Base-by-base conservation (phyloP, 495 filamentous ascomycete species). In the Penicillium flavigenum region DNA sequence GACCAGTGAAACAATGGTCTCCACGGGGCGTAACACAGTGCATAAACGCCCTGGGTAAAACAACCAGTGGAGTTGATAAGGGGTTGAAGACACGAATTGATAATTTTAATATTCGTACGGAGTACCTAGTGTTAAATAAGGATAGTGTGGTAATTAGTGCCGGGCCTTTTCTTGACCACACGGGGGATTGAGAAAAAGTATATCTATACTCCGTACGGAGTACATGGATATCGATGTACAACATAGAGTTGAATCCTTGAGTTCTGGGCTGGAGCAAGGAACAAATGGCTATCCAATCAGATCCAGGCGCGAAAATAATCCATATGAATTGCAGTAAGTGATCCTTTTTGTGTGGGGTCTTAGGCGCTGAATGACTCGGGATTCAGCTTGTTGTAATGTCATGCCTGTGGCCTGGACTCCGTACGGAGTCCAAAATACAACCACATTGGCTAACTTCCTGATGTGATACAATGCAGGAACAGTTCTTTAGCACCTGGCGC, bases 381-480 rank as follows among this genome's bases (percentile, higher is more conserved):
- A 41, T 29, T 51, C 19, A 51, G 22, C 31, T 22, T 20, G 20
- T 1, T 26, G 32, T 26, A n/a, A 7, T 2, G 6, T 8, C n/a
- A 39, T 39, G n/a, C 2, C 16, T n/a, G n/a, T 39, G 36, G 16
- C 7, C 7, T 39, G 6, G n/a, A 17, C n/a, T 6, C n/a, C n/a
- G 7, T 17, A 39, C 14, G 6, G 6, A n/a, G 27, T 9, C 14
- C 29, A 32, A 29, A 20, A 29, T 38, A 42, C 51, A 43, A 31
- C 31, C 20, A 47, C 7, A 56, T 62, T 64, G 55, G 55, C 31
- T 20, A 14, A 12, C 38, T n/a, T 39, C 32, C 42, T 36, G 43
- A 58, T 48, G 54, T 50, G 54, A 55, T 34, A 57, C 27, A 31
- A 41, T 50, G 36, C 51, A 48, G 39, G 38, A 26, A 45, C 17